Evolutionary conservation across 1,284 basidiomycete species (phyloP), one percentile per base, ranked within the genome.

Genomic region (Apiotrichum mycotoxinovorans): DNA sequence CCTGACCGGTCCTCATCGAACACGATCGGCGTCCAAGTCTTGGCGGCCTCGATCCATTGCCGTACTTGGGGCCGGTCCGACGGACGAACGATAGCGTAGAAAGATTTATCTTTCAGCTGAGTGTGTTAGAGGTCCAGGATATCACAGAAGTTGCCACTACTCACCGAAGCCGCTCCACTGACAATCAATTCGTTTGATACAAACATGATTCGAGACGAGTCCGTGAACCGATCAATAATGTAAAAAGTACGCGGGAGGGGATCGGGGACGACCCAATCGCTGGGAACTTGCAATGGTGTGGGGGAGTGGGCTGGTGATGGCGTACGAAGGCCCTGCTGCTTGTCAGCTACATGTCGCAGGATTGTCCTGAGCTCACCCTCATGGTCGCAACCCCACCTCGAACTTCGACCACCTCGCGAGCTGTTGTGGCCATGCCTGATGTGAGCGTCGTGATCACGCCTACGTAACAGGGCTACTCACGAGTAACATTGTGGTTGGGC

Each of bases 161-260:
- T 51, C 49, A 51, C 49, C 1, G 26, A 8, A 4, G 50, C 54
- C 15, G 51, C 47, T 12, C 61, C 64, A 20, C 65, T 61, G 23
- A 69, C 47, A 27, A 74, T 61, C 8, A 71, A 52, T n/a, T 71
- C 66, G 54, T 75, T 75, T 35, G 66, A 70, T 35, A 65, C 65
- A 53, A 67, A 73, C 48, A 66, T 66, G 33, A 75, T 65, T 3
- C 67, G 60, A 15, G 58, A 60, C 14, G 67, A 65, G 41, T 71
- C 66, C 1, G 71, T 73, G 48, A 75, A 75, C 18, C 73, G 45
- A 51, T 75, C 70, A 2, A 75, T 40, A 23, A 74, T 63, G 63
- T 69, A 70, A 46, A 71, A 72, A 8, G 68, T 72, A 18, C 73
- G 55, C 2, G 62, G 64, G 11, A 58, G 56, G 0, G 62, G 68